A percentile compares a stretch with the other conserved stretches of the same genome.
Conservation (phyloP, 176 grass and related monocot genomes). For the Raddia distichophylla region DNA sequence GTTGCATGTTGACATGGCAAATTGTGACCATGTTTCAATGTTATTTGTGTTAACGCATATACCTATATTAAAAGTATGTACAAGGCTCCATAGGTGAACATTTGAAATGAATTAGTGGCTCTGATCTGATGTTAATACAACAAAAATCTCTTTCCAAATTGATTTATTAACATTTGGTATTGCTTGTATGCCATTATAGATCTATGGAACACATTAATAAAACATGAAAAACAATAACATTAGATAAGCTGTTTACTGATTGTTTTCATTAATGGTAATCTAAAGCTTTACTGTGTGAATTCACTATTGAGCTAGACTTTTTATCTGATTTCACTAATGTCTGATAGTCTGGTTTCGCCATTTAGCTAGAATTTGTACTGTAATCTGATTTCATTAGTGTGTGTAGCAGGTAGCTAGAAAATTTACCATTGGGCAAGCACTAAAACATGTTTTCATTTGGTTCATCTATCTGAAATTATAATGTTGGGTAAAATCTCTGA, state of each 20-base stretch:
- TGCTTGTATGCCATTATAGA: background rate
- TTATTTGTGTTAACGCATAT: background rate
- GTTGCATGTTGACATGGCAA: too few species aligned
- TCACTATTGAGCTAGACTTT: background rate
- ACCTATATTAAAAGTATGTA: background rate
- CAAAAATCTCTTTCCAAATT: background rate
- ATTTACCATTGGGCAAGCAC: background rate
- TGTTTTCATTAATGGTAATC: background rate
- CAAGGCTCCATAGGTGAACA: background rate
- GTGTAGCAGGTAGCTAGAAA: background rate
- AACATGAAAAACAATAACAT: background rate
- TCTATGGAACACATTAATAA: background rate
- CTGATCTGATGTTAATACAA: background rate
- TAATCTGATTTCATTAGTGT: background rate
- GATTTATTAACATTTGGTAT: background rate
- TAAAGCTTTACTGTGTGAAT: background rate
- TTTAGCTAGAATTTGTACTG: background rate
- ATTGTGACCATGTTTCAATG: too few species aligned
- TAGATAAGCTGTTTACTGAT: background rate
- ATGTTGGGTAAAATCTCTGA: background rate
- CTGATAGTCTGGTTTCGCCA: background rate
- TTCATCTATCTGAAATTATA: background rate
- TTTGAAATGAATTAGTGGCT: background rate
- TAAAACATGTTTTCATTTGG: background rate
- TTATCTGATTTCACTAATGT: background rate